Evolutionary conservation across 768 basidiomycete species (phyloP), one percentile per base, ranked within the genome.

Genomic region (Mycena belliarum): DNA sequence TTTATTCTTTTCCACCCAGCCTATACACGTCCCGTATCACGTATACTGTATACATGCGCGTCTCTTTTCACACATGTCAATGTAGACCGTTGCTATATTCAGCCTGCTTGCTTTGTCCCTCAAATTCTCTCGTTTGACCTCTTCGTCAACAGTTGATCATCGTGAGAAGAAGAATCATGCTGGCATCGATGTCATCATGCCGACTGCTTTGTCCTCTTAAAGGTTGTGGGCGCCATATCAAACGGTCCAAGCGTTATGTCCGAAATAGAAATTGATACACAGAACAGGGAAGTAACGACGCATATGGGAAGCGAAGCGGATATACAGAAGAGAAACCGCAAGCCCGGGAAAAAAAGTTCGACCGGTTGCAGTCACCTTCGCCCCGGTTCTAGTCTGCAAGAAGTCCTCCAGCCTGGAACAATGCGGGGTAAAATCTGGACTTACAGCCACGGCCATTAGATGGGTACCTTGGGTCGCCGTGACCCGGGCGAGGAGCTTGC

Each of bases 181-280:
- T 38, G 37, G 37, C 18, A 38, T 38, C 23, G 40, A 41, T 41
- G 20, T 41, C 40, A 41, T 23, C 40, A 21, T 12, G 4, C 11
- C 4, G 37, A 10, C 16, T 15, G 18, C 37, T n/a, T 38, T 38
- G 37, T 38, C 37, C 37, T 38, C 37, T 15, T 8, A 6, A n/a
- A 8, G 37, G 37, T 44, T 44, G 43, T 44, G 43, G 43, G 43
- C 43, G 43, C 43, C 24, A 23, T 52, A 45, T 37, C 24, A 38
- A 53, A n/a, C 8, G n/a, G 57, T 58, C 57, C 40, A 58, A 58
- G 57, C 57, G 57, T 16, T 47, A 33, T 15, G 8, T 58, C 51
- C 45, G 40, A 52, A 58, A 52, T 52, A 48, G 50, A 38, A 38
- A 52, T 58, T 58, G 57, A 58, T 58, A 52, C 50, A 51, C 49